Percentiles rank a stretch among this genome's conserved stretches.
Evolutionary conservation across 768 basidiomycete species (phyloP).

Genomic region (Lactifluus hygrophoroides): DNA sequence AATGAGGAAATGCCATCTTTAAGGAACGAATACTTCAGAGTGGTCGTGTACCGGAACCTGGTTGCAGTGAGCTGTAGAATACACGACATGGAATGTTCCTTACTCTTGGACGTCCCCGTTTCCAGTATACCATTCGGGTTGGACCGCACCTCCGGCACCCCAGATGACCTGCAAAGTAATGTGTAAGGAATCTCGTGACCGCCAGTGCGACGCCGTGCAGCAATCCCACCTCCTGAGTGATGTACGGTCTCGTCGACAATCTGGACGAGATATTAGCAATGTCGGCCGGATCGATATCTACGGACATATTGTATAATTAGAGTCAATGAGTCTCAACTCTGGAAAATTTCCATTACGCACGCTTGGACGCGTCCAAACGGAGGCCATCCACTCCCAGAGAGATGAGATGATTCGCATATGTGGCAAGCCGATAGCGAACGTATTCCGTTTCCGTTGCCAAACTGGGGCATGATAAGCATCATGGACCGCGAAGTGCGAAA

Average conservation of each 20-base stretch:
- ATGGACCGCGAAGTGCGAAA: neutral
- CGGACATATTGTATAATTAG: neutral
- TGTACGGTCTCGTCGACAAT: constrained; percentile 38
- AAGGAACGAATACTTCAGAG: constrained; percentile 44
- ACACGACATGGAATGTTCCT: constrained; percentile 1
- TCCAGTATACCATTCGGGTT: constrained; percentile 46
- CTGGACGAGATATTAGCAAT: constrained; percentile 45
- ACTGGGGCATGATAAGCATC: constrained; percentile 26
- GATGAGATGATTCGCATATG: constrained; percentile 51
- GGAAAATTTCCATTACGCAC: constrained; percentile 32
- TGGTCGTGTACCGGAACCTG: constrained; percentile 51
- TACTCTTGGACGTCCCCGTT: constrained; percentile 63
- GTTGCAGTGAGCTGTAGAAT: neutral
- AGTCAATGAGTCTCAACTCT: neutral
- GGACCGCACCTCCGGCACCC: constrained; percentile 43
- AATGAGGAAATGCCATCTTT: constrained; percentile 43
- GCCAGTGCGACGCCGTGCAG: neutral
- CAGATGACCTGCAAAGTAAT: constrained; percentile 23
- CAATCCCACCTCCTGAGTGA: constrained; percentile 47
- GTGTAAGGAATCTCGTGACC: neutral
- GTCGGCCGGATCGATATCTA: constrained; percentile 48
- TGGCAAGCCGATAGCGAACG: constrained; percentile 45
- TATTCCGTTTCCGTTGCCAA: constrained; percentile 55
- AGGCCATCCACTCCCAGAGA: constrained; percentile 56
- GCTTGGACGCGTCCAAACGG: constrained; percentile 59